phyloP scores from a whole-genome alignment of 257 asterid species.

The Nicotiana tabacum region DNA sequence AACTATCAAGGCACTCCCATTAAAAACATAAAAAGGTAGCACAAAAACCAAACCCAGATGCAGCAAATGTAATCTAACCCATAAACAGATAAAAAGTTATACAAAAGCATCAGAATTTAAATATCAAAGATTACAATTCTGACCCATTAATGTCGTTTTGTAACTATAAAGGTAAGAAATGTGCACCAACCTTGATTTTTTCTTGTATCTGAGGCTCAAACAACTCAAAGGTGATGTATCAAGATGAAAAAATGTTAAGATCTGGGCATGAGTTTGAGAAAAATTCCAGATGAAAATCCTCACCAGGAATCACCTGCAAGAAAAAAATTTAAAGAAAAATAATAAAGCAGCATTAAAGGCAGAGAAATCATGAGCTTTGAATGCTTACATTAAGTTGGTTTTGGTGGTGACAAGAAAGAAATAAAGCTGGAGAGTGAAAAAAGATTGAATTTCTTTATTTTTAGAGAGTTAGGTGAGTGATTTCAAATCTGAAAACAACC shows the following conservation, averaged over 20 bases:
- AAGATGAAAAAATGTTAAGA: slow-evolving; percentile 36
- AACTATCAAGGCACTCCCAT: neutral
- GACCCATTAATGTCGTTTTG: slow-evolving; percentile 5
- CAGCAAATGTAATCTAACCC: neutral
- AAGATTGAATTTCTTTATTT: slow-evolving; percentile 24
- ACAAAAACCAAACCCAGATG: slow-evolving; percentile 6
- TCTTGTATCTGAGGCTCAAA: slow-evolving; percentile 13
- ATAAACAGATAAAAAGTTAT: neutral
- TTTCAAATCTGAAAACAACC: slow-evolving; percentile 37
- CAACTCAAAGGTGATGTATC: slow-evolving; percentile 11
- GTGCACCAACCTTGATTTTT: slow-evolving; percentile 34
- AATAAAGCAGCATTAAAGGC: slow-evolving; percentile 10
- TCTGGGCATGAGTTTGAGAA: slow-evolving; percentile 47
- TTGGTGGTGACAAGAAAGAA: neutral
- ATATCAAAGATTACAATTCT: slow-evolving; percentile 1
- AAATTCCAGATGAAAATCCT: slow-evolving; percentile 24
- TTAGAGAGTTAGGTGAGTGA: slow-evolving; percentile 32
- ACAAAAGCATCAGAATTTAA: neutral
- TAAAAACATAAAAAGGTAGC: neutral
- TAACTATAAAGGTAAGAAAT: slow-evolving; percentile 16
- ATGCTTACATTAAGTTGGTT: slow-evolving; percentile 32
- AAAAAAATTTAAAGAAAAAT: neutral
- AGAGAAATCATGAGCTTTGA: slow-evolving; percentile 18
- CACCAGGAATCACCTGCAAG: slow-evolving; percentile 27
- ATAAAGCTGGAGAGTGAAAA: slow-evolving; percentile 10